Conservation (phyloP, 2,329 filamentous ascomycete species). For the Beauveria pseudobassiana region DNA sequence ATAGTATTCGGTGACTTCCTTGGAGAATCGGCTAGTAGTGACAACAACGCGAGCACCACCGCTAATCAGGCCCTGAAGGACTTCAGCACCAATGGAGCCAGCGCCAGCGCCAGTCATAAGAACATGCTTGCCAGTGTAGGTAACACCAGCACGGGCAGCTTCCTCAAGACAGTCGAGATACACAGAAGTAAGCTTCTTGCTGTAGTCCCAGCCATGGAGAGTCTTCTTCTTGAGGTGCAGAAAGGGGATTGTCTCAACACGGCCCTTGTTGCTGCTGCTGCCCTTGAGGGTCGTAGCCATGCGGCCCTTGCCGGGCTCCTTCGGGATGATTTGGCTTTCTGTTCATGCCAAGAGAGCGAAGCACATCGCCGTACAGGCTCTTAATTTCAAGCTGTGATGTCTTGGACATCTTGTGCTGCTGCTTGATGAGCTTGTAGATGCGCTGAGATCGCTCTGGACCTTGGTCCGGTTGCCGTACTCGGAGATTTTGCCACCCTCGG, state of each 20-base stretch:
- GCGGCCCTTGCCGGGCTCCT: slow-evolving; percentile 65
- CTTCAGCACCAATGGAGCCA: slow-evolving; percentile 94
- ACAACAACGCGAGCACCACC: slow-evolving; percentile 96
- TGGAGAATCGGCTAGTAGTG: slow-evolving; percentile 92
- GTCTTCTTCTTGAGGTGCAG: slow-evolving; percentile 92
- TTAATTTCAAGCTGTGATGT: slow-evolving; percentile 96
- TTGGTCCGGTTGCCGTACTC: slow-evolving; percentile 98
- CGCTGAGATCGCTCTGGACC: slow-evolving; percentile 93
- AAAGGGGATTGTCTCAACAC: slow-evolving; percentile 96
- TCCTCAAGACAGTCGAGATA: slow-evolving; percentile 91
- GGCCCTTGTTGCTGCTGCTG: slow-evolving; percentile 65
- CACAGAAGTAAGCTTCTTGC: slow-evolving; percentile 91
- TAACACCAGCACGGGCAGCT: slow-evolving; percentile 79
- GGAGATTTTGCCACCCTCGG: slow-evolving; percentile 94
- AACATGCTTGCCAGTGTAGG: slow-evolving; percentile 89
- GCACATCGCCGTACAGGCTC: slow-evolving; percentile 84
- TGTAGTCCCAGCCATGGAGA: slow-evolving; percentile 96
- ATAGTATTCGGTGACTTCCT: slow-evolving; percentile 98
- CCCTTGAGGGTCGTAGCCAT: slow-evolving; percentile 40
- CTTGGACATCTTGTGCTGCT: slow-evolving; percentile 96
- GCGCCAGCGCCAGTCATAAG: slow-evolving; percentile 98
- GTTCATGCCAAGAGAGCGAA: slow-evolving; percentile 94
- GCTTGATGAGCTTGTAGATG: slow-evolving; percentile 97
- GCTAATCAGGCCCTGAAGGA: slow-evolving; percentile 90
- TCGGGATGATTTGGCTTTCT: slow-evolving; percentile 93